These are phyloP conservation scores for Tagetes erecta DNA, from an alignment of 129 eudicot species.

Conservation along the genomic window DNA sequence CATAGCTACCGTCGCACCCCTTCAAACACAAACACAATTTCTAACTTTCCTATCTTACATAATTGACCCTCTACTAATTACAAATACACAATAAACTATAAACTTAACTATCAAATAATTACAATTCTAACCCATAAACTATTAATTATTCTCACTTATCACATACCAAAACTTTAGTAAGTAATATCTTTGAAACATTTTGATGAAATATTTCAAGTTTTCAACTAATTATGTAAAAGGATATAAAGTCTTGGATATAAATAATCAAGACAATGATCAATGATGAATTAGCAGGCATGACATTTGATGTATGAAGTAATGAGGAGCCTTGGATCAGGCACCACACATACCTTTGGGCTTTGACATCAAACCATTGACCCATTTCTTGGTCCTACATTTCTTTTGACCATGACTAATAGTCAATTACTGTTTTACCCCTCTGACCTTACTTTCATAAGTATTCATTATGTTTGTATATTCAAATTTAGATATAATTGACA, in stretches of 20 bases:
- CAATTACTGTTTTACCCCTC: constrained; percentile 8
- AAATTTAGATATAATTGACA: constrained; percentile 34
- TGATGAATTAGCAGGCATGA: constrained; percentile 24
- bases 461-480: constrained; percentile 21
- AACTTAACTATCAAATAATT: no score
- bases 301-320: constrained; percentile 15
- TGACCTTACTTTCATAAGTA: constrained; percentile 19
- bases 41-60: no score
- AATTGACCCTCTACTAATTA: no score
- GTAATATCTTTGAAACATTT: neutral
- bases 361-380: constrained; percentile 28
- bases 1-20: no score
- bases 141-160: no score
- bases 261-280: constrained; percentile 15
- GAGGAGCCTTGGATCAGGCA: constrained; percentile 31
- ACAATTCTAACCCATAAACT: no score
- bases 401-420: constrained; percentile 34
- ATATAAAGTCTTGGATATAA: neutral
- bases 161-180: neutral
- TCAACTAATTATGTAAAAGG: neutral
- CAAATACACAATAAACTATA: no score
- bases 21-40: no score
- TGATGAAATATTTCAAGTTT: neutral
- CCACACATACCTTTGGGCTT: constrained; percentile 25
- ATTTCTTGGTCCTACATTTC: constrained; percentile 28